Evolutionary conservation across 73 alveolate genomes (phyloP).

Genomic region (Paramecium sexaurelia): DNA sequence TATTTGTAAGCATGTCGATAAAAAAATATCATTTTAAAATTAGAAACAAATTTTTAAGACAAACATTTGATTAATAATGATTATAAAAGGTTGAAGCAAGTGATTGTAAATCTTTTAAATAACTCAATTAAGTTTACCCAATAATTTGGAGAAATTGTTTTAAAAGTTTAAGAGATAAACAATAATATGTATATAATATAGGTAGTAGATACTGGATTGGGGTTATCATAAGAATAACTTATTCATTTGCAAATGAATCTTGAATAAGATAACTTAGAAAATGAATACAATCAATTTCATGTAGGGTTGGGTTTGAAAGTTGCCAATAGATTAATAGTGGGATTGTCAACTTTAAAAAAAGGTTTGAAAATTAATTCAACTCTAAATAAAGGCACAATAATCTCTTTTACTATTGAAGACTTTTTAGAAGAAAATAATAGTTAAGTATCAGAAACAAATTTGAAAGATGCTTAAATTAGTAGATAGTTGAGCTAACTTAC

Average conservation of each 20-base stretch:
- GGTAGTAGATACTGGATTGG: background rate
- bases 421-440: background rate
- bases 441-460: background rate
- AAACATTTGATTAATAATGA: background rate
- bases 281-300: background rate
- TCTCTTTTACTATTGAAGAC: background rate
- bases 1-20: background rate
- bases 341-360: constrained; percentile 18
- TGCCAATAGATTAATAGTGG: background rate
- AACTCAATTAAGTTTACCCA: constrained; percentile 27
- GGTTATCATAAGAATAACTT: background rate
- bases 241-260: background rate
- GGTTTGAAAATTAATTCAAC: background rate
- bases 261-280: background rate
- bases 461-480: background rate
- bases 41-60: background rate
- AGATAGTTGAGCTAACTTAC: background rate
- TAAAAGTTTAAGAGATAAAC: background rate
- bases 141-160: background rate
- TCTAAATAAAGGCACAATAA: background rate
- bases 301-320: constrained; percentile 49
- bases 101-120: constrained; percentile 46
- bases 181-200: background rate
- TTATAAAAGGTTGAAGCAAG: background rate
- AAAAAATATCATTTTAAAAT: background rate